These are phyloP conservation scores for Cladosporium halotolerans DNA, from an alignment of 2,329 filamentous ascomycete species.

Conservation along the genomic window DNA sequence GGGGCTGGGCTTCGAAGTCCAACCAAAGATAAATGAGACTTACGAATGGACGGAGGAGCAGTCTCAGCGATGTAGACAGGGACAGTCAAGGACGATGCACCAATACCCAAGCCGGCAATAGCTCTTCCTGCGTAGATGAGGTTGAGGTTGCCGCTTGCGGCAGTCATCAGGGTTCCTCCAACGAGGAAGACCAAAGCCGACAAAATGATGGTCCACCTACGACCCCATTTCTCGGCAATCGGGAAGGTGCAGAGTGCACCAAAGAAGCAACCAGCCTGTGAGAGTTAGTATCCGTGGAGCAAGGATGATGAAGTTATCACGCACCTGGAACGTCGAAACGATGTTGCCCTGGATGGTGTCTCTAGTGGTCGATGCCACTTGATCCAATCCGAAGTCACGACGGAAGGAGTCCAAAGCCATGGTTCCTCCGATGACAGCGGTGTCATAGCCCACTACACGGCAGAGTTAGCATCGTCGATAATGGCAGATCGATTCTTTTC, in stretches of 20 bases:
- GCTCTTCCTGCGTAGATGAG: constrained; percentile 34
- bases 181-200: constrained; percentile 40
- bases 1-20: no score
- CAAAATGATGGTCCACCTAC: constrained; percentile 44
- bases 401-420: constrained; percentile 36
- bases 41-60: constrained; percentile 62
- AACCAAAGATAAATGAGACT: neutral
- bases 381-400: constrained; percentile 30
- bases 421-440: constrained; percentile 35
- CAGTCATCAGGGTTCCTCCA: constrained; percentile 36
- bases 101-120: constrained; percentile 75
- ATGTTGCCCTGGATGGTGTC: constrained; percentile 37
- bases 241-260: constrained; percentile 38
- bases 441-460: constrained; percentile 20
- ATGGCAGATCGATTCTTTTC: constrained; percentile 15
- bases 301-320: neutral
- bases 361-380: constrained; percentile 33
- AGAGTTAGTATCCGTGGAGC: neutral
- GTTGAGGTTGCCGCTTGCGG: constrained; percentile 30
- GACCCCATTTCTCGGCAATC: constrained; percentile 45
- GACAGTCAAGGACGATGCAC: constrained; percentile 84
- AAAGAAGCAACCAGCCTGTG: constrained; percentile 31
- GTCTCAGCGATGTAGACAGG: constrained; percentile 93
- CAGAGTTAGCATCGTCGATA: neutral
- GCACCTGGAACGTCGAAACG: constrained; percentile 32